Evolutionary conservation across 2,329 filamentous ascomycete genomes (phyloP), one percentile per base, ranked within the genome.

Genomic region (Sarocladium brachiariae): DNA sequence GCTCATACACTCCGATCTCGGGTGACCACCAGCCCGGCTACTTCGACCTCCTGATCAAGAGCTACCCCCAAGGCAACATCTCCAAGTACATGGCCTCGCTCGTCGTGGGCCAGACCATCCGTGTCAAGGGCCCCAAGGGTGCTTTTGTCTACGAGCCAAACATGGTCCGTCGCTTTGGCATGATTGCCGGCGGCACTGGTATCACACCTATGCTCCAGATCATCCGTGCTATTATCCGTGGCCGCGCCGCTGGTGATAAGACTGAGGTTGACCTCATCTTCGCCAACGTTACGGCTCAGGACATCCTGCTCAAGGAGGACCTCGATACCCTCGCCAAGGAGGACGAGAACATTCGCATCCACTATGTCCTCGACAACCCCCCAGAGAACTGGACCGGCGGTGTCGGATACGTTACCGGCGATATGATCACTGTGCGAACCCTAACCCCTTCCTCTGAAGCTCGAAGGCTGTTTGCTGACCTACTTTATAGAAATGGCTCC

Each of bases 181-280:
- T 99, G 93, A 89, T 99, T 65, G 90, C 93, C 56, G 93, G 93
- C 59, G 93, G 93, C 57, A 97, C 93, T 30, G 93, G 93, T 60
- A 97, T 99, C 69, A 97, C 93, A 9, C 93, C 93, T 54, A 99
- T 99, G 93, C 80, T 97, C 56, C 93, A 99, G 75, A 83, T 99
- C 61, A 84, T 96, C 66, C 87, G 90, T 62, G 93, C 92, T 53
- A 90, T 97, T 60, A 81, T 91, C 61, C 83, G 89, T 59, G 89
- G 89, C 62, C 83, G 89, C 59, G 77, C 83, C 50, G 75, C 83
- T 48, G 91, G 86, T 55, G 90, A 96, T 72, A 84, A 74, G 65
- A 99, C 93, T 54, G 77, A 96, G 75, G 83, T 97, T 50, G 90
- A 96, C 65, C 76, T 99, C 56, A 90, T 99, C 69, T 99, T 97